phyloP scores from a whole-genome alignment of 495 filamentous ascomycete species.

The Penicillium turbatum region DNA sequence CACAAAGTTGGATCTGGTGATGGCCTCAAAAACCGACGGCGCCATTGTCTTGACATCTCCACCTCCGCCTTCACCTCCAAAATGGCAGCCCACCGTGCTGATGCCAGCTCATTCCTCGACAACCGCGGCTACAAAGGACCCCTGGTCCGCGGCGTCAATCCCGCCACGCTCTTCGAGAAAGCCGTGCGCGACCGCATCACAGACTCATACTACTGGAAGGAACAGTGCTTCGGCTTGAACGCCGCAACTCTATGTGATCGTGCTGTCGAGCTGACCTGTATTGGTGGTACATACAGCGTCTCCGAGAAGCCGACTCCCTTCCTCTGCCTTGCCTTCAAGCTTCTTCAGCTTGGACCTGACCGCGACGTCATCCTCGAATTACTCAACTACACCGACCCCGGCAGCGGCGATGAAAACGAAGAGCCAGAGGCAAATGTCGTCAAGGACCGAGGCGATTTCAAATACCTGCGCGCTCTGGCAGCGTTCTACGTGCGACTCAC shows the following conservation, averaged over 20 bases:
- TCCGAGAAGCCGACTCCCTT: conserved; percentile 86
- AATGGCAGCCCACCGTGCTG: conserved; percentile 58
- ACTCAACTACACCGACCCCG: conserved; percentile 54
- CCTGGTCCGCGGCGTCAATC: conserved; percentile 76
- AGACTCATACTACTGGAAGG: conserved; percentile 95
- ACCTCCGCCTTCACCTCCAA: conserved; percentile 5
- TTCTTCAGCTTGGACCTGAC: conserved; percentile 79
- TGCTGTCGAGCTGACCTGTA: conserved; percentile 72
- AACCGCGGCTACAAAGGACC: conserved; percentile 69
- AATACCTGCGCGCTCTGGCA: conserved; percentile 84
- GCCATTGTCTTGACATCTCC: neutral
- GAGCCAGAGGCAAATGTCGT: conserved; percentile 27
- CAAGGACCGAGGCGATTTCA: conserved; percentile 66
- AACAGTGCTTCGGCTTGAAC: conserved; percentile 95
- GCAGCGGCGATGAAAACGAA: conserved; percentile 31
- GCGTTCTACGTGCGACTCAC: conserved; percentile 93
- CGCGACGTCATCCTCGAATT: conserved; percentile 79
- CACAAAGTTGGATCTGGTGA: neutral
- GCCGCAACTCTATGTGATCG: conserved; percentile 86
- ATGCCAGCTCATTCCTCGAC: conserved; percentile 72
- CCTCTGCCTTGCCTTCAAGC: conserved; percentile 90
- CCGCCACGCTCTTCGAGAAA: conserved; percentile 85
- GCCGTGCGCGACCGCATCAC: conserved; percentile 91
- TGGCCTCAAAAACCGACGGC: neutral
- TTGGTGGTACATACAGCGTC: conserved; percentile 82